phyloP scores from a whole-genome alignment of 1,139 yeast genomes.

The Suhomyces panamericanus region DNA sequence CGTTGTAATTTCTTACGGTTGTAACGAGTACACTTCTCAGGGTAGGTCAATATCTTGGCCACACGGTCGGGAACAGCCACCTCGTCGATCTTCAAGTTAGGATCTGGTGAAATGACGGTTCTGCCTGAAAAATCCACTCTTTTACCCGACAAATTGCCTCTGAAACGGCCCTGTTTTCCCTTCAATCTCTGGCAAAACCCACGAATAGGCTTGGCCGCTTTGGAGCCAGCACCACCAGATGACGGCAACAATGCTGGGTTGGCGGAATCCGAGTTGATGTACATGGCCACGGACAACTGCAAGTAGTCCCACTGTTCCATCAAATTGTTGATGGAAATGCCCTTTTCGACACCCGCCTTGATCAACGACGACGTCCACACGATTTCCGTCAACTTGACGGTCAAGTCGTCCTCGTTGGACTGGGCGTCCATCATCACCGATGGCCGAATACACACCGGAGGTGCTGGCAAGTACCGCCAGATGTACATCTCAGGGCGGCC shows the following conservation, averaged over 20 bases:
- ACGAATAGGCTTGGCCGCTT: slow-evolving; percentile 77
- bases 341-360: slow-evolving; percentile 92
- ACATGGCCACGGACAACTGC: slow-evolving; percentile 94
- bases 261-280: slow-evolving; percentile 95
- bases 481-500: slow-evolving; percentile 97
- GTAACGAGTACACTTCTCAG: slow-evolving; percentile 90
- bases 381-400: slow-evolving; percentile 93
- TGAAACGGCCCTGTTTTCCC: slow-evolving; percentile 98
- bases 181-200: slow-evolving; percentile 96
- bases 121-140: slow-evolving; percentile 98
- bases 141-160: slow-evolving; percentile 97
- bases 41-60: slow-evolving; percentile 93
- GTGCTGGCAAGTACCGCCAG: slow-evolving; percentile 97
- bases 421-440: slow-evolving; percentile 94
- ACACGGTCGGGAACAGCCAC: slow-evolving; percentile 98
- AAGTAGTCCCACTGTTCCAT: slow-evolving; percentile 99
- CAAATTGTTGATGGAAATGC: slow-evolving; percentile 84
- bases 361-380: slow-evolving; percentile 95
- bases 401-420: slow-evolving; percentile 94
- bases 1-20: slow-evolving; percentile 75
- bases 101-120: slow-evolving; percentile 98
- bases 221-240: slow-evolving; percentile 55
- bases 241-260: slow-evolving; percentile 73
- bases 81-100: slow-evolving; percentile 89
- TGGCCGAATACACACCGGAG: slow-evolving; percentile 98